Percentiles rank a stretch among this genome's conserved stretches.
These are phyloP conservation scores for Musa acuminata DNA, from an alignment of 176 grass and related monocot genomes.

Conservation along the genomic window DNA sequence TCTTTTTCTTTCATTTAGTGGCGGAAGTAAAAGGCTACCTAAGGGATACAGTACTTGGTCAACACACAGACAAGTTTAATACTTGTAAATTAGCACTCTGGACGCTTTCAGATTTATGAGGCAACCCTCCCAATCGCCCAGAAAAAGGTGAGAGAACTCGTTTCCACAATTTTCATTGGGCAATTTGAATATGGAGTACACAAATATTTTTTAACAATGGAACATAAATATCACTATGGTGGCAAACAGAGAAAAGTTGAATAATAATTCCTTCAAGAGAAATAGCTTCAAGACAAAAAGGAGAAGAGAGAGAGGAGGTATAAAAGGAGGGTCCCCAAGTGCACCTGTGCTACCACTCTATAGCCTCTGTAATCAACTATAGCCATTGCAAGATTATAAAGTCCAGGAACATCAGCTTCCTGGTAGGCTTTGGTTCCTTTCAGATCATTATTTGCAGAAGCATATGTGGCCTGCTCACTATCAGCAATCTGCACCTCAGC, in stretches of 20 bases:
- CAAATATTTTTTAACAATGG: background rate
- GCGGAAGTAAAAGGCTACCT: too few species aligned
- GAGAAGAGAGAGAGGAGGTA: background rate
- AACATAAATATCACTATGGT: background rate
- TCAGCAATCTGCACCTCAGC: constrained; percentile 70
- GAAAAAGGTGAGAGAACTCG: too few species aligned
- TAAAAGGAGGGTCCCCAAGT: background rate
- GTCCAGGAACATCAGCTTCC: constrained; percentile 84
- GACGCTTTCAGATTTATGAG: too few species aligned
- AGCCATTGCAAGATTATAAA: constrained; percentile 98
- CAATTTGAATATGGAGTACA: too few species aligned
- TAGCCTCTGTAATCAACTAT: constrained; percentile 98
- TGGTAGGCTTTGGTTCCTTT: constrained; percentile 99
- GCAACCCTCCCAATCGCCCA: too few species aligned
- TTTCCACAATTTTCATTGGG: too few species aligned
- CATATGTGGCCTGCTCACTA: constrained; percentile 92
- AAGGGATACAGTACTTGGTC: too few species aligned
- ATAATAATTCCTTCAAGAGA: background rate
- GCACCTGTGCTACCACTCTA: constrained; percentile 94
- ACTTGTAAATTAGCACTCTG: too few species aligned
- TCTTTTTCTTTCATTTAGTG: too few species aligned
- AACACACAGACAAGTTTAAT: too few species aligned
- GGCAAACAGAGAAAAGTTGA: too few species aligned
- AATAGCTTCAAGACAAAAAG: background rate
- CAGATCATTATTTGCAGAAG: constrained; percentile 98